phyloP scores from a whole-genome alignment of 495 filamentous ascomycete genomes.

The Polyplosphaeria fusca region DNA sequence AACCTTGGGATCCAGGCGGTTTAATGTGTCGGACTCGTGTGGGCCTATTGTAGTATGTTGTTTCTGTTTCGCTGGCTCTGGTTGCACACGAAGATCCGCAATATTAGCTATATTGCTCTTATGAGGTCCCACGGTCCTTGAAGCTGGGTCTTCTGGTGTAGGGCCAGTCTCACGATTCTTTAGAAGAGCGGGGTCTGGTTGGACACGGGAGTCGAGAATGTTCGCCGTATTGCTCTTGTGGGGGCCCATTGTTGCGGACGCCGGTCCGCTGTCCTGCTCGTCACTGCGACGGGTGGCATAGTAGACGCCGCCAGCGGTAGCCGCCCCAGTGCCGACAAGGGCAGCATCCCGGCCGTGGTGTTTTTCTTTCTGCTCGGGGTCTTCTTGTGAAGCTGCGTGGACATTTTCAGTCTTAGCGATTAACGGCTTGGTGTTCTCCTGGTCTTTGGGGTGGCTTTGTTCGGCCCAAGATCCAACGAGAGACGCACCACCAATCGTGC shows the following conservation, averaged over 20 bases:
- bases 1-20: slow-evolving; percentile 24
- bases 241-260: slow-evolving; percentile 18
- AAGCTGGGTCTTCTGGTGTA: slow-evolving; percentile 20
- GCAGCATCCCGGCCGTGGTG: slow-evolving; percentile 37
- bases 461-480: slow-evolving; percentile 10
- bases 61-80: slow-evolving; percentile 34
- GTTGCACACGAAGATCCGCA: slow-evolving; percentile 32
- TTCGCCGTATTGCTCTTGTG: slow-evolving; percentile 27
- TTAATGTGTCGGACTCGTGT: slow-evolving; percentile 22
- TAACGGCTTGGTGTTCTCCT: not conserved
- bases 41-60: slow-evolving; percentile 23
- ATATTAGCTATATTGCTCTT: slow-evolving; percentile 31
- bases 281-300: slow-evolving; percentile 14
- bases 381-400: not conserved
- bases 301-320: slow-evolving; percentile 25
- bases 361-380: not conserved
- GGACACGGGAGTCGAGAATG: slow-evolving; percentile 20
- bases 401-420: not conserved
- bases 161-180: slow-evolving; percentile 16
- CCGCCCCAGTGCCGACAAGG: slow-evolving; percentile 14
- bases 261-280: slow-evolving; percentile 13
- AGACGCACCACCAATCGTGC: slow-evolving; percentile 9
- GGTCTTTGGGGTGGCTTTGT: not conserved
- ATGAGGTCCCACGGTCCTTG: slow-evolving; percentile 31
- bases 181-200: slow-evolving; percentile 17